Base-by-base conservation (phyloP, 306 rosid genomes). In the Ammopiptanthus mongolicus region DNA sequence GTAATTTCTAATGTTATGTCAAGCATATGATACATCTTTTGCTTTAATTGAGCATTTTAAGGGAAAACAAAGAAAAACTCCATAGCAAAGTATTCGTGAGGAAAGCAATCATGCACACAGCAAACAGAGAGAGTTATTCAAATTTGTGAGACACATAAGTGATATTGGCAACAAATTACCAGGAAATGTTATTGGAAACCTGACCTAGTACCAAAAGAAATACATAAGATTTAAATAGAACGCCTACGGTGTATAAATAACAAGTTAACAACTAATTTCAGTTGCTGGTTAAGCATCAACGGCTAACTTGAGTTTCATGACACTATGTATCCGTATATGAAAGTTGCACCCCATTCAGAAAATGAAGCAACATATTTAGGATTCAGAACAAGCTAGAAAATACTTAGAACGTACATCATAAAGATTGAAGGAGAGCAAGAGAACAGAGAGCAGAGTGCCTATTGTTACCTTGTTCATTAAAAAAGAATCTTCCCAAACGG, bases 381-480 rank as follows among this genome's bases (percentile, higher is more conserved):
- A 52, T 72, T 65, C 72, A 63, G 29, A 66, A 42, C 81, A 55
- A 23, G 52, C 60, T 41, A 19, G 56, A 4, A 62, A 70, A 65
- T 58, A 46, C 8, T 22, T 11, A 62, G 12, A 42, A 51, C 5
- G 36, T 28, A 21, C 15, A 41, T n/a, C 13, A 74, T 8, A 67
- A 58, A 29, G 11, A 48, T 36, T 48, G 44, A 44, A 37, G 60
- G 4, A 6, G 10, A 29, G 51, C 17, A 46, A 55, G 48, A 65
- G 69, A 59, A 50, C 31, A 65, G 17, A 60, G 36, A 83, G 29
- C 69, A 17, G 18, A 14, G 62, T 59, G 53, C 36, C 66, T 10
- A 47, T 8, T 61, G 33, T 61, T 78, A 91, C 98, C 98, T 82
- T 76, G 71, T 74, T 66, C 65, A 84, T 61, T 50, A 90, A 65